Evolutionary conservation across 306 rosid genomes (phyloP).

Genomic region (Sechiopsis laciniata): DNA sequence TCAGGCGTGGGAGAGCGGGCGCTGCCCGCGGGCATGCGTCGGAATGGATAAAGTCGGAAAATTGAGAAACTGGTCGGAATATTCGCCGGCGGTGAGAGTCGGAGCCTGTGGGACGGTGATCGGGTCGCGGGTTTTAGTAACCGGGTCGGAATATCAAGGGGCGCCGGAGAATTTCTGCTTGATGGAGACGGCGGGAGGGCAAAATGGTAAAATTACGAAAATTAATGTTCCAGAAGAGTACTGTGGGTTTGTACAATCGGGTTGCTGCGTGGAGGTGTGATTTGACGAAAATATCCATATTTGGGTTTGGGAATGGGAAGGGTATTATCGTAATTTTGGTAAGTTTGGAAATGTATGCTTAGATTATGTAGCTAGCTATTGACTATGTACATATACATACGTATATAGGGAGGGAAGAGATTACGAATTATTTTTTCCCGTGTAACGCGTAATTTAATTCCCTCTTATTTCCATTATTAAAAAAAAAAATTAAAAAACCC

Average conservation of each 20-base stretch:
- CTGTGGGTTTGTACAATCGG: conserved; percentile 42
- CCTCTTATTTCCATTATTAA: neutral
- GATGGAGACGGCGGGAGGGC: conserved; percentile 22
- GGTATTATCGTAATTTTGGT: conserved; percentile 7
- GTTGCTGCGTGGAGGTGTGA: conserved; percentile 46
- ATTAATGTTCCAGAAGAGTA: conserved; percentile 32
- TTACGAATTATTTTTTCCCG: neutral
- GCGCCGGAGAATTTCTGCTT: conserved; percentile 30
- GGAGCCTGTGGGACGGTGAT: conserved; percentile 33
- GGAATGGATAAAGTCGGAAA: conserved; percentile 37
- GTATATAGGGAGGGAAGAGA: conserved; percentile 3
- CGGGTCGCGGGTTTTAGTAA: conserved; percentile 26
- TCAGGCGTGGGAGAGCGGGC: conserved; percentile 33
- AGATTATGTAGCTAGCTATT: neutral
- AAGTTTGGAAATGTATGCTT: neutral
- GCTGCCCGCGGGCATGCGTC: conserved; percentile 44
- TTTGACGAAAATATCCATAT: neutral
- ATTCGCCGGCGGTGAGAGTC: conserved; percentile 25
- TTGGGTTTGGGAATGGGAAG: neutral
- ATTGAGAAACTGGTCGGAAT: conserved; percentile 33
- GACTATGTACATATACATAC: neutral
- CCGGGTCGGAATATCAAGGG: conserved; percentile 48
- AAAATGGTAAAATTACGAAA: conserved; percentile 32
- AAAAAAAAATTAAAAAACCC: neutral
- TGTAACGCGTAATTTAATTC: neutral